phyloP scores from a whole-genome alignment of 2,329 filamentous ascomycete species.

The Hypomyces rosellus region DNA sequence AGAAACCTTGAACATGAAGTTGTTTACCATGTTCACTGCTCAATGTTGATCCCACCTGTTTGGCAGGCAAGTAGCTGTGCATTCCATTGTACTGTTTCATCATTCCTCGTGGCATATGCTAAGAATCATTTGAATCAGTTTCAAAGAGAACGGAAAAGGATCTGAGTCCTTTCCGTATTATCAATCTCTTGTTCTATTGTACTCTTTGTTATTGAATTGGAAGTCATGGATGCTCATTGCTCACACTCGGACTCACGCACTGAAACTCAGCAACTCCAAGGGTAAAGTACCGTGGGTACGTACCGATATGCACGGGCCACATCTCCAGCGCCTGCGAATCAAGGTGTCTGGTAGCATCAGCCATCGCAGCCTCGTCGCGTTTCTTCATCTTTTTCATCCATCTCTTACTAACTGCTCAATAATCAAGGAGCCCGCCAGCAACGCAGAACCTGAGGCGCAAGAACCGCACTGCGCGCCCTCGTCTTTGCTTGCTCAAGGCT shows the following conservation, averaged over 20 bases:
- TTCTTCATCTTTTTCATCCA: background rate
- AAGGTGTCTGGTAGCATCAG: slow-evolving; percentile 5
- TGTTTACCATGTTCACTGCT: no score
- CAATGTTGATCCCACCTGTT: no score
- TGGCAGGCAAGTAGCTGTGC: background rate
- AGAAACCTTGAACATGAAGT: no score
- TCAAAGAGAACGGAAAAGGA: no score
- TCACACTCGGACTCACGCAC: no score
- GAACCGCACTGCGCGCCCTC: slow-evolving; percentile 2
- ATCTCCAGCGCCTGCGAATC: slow-evolving; percentile 1
- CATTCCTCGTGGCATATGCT: background rate
- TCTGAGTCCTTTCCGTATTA: no score
- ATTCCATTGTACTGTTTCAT: background rate
- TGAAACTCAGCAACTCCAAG: no score
- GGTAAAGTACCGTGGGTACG: no score
- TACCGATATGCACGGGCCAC: slow-evolving; percentile 5
- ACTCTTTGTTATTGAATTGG: no score
- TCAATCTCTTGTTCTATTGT: no score
- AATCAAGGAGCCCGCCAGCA: slow-evolving; percentile 8
- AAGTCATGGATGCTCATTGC: no score
- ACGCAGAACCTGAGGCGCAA: slow-evolving; percentile 11
- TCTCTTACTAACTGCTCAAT: background rate
- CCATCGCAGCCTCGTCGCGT: slow-evolving; percentile 12
- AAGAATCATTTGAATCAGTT: no score
- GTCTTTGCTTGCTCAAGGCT: slow-evolving; percentile 8